Base-by-base conservation (phyloP, 1,284 basidiomycete genomes). In the Golubevia pallescens region DNA sequence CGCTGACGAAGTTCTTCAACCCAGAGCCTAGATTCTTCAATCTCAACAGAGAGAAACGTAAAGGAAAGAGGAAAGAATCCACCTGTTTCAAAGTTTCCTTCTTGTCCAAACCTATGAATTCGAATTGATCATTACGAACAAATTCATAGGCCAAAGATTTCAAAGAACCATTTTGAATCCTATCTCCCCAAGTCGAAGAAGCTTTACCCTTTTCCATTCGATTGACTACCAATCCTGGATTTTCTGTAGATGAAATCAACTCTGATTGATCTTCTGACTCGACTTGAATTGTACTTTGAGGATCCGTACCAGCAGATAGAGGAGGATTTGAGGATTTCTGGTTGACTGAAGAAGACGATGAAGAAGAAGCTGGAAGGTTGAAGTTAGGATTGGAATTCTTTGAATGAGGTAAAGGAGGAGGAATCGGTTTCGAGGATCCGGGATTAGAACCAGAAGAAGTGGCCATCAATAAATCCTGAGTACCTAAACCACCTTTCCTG, bases 111-210 rank as follows among this genome's bases (percentile, higher is more conserved):
- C 3, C 5, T 10, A 5, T 38, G 5, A 5, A 4, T 38, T 4
- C 14, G 8, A 69, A 28, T 55, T 85, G 82, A 3, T 79, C 79
- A 0, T 68, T 78, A 54, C 71, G 73, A 28, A 85, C 80, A 34
- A 77, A 68, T 62, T 85, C 82, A 67, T 85, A 73, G 13, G 77
- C 81, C 32, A 85, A 60, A 1, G 79, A 77, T 1, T 71, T 60
- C 24, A 70, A 20, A 13, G 68, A 72, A n/a, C 79, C 81, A 19
- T 69, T 59, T 7, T 68, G 63, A 32, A 85, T 72, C 19, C 78
- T 74, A 28, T 72, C 70, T 1, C 63, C 61, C 82, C 82, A 85
- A 1, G 52, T 57, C 14, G 42, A 38, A 7, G 82, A 75, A 3
- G 63, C 58, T 14, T 71, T 65, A 21, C 65, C 57, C 16, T 62